Base-by-base conservation (phyloP, 179 eudicot species). In the Heliamphora pulchella region DNA sequence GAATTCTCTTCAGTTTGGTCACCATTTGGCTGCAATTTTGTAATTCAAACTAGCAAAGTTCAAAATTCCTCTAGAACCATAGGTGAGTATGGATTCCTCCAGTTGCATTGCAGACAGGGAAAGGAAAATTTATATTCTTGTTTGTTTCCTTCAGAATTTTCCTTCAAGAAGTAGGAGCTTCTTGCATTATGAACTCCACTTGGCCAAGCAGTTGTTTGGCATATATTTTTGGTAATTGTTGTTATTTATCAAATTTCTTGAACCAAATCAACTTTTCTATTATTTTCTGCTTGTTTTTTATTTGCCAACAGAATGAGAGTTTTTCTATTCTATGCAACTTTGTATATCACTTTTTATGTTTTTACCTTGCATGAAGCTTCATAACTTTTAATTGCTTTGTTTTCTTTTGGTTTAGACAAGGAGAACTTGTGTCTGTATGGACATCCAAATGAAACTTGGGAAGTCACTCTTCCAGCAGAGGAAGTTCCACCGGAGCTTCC, bases 401-500 rank as follows among this genome's bases (percentile, higher is more conserved):
- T 54, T 73, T 18, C 18, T 11, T 6, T 43, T 80, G 39, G 64
- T 79, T 8, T 41, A 89, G 92, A 89, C 54, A 89, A 89, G 85
- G 92, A 89, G 80, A 89, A 89, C 78, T 84, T 89, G 86, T 86
- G 92, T 75, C 79, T 89, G 71, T 89, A 89, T 77, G 92, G 92
- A 67, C 90, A 89, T 70, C 85, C 90, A 64, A 84, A 85, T 85
- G 90, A 88, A 76, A 78, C 83, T 18, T 89, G 92, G 92, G 92
- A 89, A 86, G 92, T 89, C 31, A 86, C 87, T 85, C 89, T 89
- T 20, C 91, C 91, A 13, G 90, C 91, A 15, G 91, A 89, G 86
- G 91, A 89, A 86, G 91, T 89, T 75, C 92, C 92, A 51, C 92
- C 92, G 2, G 92, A 89, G 84, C 90, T 89, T 68, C 92, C 92